Conservation (phyloP, 2,329 filamentous ascomycete species). For the Talaromyces sp. region DNA sequence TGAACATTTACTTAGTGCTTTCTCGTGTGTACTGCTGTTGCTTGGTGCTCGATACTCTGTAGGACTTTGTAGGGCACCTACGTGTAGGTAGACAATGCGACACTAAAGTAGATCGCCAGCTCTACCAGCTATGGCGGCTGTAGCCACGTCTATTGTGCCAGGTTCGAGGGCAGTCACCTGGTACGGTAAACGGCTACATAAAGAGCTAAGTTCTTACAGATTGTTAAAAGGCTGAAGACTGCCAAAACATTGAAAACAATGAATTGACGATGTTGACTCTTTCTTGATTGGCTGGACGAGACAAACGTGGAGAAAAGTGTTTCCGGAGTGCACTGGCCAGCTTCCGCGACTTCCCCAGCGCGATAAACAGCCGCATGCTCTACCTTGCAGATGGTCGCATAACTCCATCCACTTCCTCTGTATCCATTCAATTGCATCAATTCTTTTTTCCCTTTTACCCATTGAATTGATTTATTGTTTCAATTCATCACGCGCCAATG, state of each 20-base stretch:
- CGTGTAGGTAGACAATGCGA: not conserved
- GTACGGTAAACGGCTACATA: no score
- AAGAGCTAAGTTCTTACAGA: no score
- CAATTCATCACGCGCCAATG: constrained; percentile 14
- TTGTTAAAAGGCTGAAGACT: no score
- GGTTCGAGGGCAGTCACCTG: not conserved
- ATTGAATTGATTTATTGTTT: not conserved
- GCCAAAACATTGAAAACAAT: not conserved
- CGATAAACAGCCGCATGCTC: not conserved
- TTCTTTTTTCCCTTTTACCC: not conserved
- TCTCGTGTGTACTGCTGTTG: not conserved
- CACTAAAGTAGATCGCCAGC: not conserved
- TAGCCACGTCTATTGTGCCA: not conserved
- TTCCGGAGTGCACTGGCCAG: not conserved
- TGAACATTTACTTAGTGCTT: not conserved
- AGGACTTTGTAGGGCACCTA: not conserved
- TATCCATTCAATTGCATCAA: not conserved
- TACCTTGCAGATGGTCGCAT: not conserved
- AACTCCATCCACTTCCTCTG: not conserved
- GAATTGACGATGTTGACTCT: not conserved
- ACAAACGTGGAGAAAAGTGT: not conserved
- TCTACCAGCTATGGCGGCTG: not conserved
- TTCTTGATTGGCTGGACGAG: not conserved
- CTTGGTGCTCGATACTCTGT: not conserved
- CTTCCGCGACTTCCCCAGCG: not conserved